These are phyloP conservation scores for Baeospora myosura DNA, from an alignment of 1,284 basidiomycete genomes.

Conservation along the genomic window DNA sequence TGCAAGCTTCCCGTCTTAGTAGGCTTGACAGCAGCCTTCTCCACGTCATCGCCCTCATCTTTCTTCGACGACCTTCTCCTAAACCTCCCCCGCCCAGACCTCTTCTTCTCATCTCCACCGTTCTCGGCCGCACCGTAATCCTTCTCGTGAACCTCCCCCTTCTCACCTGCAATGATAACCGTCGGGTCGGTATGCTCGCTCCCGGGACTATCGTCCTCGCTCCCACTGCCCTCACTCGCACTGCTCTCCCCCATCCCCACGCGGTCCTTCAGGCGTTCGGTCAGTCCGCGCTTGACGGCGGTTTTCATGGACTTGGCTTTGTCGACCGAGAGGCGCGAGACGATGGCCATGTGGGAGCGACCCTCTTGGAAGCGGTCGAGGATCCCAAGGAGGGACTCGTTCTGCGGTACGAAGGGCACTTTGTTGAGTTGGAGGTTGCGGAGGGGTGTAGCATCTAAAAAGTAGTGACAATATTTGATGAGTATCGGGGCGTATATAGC, in stretches of 20 bases:
- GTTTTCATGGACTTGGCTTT: slow-evolving; percentile 61
- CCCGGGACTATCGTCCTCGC: slow-evolving; percentile 31
- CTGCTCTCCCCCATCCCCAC: slow-evolving; percentile 62
- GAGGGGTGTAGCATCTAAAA: slow-evolving; percentile 66
- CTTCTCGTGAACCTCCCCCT: slow-evolving; percentile 10
- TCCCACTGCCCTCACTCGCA: slow-evolving; percentile 31
- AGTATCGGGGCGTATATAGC: no score
- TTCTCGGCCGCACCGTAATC: no score
- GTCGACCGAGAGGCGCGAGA: slow-evolving; percentile 57
- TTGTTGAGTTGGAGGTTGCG: slow-evolving; percentile 78
- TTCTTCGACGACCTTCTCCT: slow-evolving; percentile 17
- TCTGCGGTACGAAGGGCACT: slow-evolving; percentile 78
- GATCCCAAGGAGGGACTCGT: slow-evolving; percentile 81
- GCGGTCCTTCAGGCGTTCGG: slow-evolving; percentile 55
- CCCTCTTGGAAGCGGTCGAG: slow-evolving; percentile 90
- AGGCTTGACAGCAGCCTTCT: slow-evolving; percentile 16
- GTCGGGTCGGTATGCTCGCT: slow-evolving; percentile 15
- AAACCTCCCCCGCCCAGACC: neutral
- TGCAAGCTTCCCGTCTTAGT: slow-evolving; percentile 36
- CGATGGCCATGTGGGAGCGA: slow-evolving; percentile 86
- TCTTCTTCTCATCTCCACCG: slow-evolving; percentile 13
- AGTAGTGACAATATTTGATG: slow-evolving; percentile 2
- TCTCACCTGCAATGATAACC: slow-evolving; percentile 18
- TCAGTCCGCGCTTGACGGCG: slow-evolving; percentile 64
- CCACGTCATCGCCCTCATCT: slow-evolving; percentile 18